Conservation (phyloP, 805 yeast genomes). For the Metschnikowia lachancei region DNA sequence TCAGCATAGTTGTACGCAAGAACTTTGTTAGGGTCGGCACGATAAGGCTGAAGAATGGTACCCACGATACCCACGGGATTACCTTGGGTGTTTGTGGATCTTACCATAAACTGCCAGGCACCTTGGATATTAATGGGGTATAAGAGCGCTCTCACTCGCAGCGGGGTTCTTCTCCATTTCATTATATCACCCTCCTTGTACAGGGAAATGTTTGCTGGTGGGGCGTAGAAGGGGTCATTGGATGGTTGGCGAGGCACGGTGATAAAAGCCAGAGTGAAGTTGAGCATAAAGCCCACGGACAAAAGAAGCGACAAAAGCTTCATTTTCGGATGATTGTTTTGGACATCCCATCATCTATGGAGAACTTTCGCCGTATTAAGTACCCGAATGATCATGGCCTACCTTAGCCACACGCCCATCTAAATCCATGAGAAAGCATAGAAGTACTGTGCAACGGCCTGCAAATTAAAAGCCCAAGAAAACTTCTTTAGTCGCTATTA, state of each 20-base stretch:
- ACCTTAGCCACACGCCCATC: too few species aligned
- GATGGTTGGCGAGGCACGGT: constrained; percentile 3
- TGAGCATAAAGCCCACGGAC: not conserved
- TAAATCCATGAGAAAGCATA: too few species aligned
- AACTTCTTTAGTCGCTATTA: too few species aligned
- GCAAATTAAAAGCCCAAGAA: too few species aligned
- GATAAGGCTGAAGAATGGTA: constrained; percentile 23
- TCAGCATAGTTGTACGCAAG: constrained; percentile 23
- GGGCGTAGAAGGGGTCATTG: constrained; percentile 11
- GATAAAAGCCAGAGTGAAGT: constrained; percentile 1
- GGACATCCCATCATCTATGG: too few species aligned
- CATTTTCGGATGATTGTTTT: too few species aligned
- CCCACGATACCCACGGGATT: too few species aligned
- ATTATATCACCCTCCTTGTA: constrained; percentile 13
- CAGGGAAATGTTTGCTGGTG: constrained; percentile 7
- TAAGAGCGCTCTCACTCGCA: constrained; percentile 9
- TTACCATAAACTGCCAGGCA: constrained; percentile 25
- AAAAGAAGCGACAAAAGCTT: not conserved
- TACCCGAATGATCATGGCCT: not conserved
- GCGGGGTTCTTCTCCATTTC: constrained; percentile 8
- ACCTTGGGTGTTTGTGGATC: constrained; percentile 22
- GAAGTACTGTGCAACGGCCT: too few species aligned
- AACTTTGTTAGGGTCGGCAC: constrained; percentile 24
- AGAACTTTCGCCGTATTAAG: not conserved
- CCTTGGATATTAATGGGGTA: constrained; percentile 12